Base-by-base conservation (phyloP, 306 rosid genomes). In the Citrullus amarus region DNA sequence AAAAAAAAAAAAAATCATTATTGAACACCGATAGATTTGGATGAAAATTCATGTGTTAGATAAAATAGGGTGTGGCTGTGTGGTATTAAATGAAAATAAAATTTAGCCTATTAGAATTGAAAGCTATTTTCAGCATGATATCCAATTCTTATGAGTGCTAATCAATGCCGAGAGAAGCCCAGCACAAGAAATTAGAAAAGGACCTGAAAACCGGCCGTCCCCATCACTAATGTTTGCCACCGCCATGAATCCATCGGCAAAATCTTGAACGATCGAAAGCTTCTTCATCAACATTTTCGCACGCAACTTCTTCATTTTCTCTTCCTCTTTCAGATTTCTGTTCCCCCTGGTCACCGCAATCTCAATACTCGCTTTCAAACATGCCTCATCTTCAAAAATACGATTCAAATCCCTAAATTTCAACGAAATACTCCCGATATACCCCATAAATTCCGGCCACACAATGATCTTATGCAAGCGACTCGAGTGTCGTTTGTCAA, bases 141-240 rank as follows among this genome's bases (percentile, higher is more conserved):
- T 80, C 98, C 98, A 93, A 80, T 88, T 92, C 91, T 93, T 93
- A 59, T 90, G 94, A 84, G 93, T 89, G 68, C 98, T 88, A 73
- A 93, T 90, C 60, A 92, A 81, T 0, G 97, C 97, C 28, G 94
- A 93, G 6, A 90, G n/a, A 28, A 93, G 86, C 57, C 98, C 98
- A 0, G 94, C 93, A 15, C 85, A 84, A 10, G 28, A 25, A 25
- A 25, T 25, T 25, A 25, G 28, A 25, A 25, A 1, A 25, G 28
- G 28, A 25, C 28, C 88, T 4, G 93, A 83, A 73, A 88, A 78
- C 4, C 79, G 76, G 9, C 86, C 94, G 1, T 85, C 86, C 0
- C 97, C 96, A 71, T 93, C 87, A 17, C 92, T 51, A 34, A 93
- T 85, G 81, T 91, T 97, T 17, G 93, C 91, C 82, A 86, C 59